phyloP scores from a whole-genome alignment of 495 filamentous ascomycete species.

The Penicillium canariense region DNA sequence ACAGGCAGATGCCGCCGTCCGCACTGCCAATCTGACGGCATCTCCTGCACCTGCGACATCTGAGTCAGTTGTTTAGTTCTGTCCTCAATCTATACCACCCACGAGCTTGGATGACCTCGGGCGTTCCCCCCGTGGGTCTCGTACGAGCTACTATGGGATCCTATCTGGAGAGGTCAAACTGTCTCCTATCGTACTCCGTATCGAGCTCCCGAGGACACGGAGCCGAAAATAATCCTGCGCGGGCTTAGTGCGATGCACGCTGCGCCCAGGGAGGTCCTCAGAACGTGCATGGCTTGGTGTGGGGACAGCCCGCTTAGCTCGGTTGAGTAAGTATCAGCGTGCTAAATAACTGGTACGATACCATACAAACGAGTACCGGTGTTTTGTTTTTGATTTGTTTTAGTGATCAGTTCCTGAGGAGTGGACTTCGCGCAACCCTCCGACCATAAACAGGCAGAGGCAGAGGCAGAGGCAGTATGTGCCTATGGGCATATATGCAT shows the following conservation, averaged over 20 bases:
- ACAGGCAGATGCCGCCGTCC: neutral
- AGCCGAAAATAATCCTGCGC: conserved; percentile 9
- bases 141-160: neutral
- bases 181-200: too few relatives aligned
- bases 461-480: neutral
- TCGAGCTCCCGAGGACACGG: conserved; percentile 17
- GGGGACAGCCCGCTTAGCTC: conserved; percentile 8
- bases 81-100: too few relatives aligned
- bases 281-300: conserved; percentile 2
- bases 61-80: too few relatives aligned
- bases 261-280: neutral
- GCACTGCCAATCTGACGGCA: too few relatives aligned
- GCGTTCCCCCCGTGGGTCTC: too few relatives aligned
- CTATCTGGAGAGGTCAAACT: too few relatives aligned
- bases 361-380: neutral
- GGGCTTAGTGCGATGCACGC: conserved; percentile 6
- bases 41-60: too few relatives aligned
- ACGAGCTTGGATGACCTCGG: too few relatives aligned
- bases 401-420: neutral
- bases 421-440: neutral
- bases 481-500: neutral
- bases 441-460: neutral
- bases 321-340: conserved; percentile 8
- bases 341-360: neutral
- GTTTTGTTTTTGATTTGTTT: neutral